Percentiles rank a stretch among this genome's conserved stretches.
phyloP scores from a whole-genome alignment of 257 asterid species.

The Solanum chiquidenum region DNA sequence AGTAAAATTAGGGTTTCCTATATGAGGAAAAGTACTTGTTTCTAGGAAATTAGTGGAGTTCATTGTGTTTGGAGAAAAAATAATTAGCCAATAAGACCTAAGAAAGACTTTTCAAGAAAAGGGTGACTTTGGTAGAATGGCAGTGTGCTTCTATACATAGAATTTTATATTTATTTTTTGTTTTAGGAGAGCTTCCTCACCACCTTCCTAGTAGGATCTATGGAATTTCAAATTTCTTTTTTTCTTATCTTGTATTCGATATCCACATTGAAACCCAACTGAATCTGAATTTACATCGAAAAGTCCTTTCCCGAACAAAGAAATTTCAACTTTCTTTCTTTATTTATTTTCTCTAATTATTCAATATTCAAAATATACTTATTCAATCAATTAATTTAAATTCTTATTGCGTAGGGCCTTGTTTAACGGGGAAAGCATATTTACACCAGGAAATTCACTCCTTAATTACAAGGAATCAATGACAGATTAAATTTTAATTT shows the following conservation, averaged over 20 bases:
- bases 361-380: not conserved
- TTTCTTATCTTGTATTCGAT: not conserved
- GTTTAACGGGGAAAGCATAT: not conserved
- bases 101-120: not conserved
- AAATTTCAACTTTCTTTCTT: not conserved
- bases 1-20: not conserved
- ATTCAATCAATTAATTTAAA: not conserved
- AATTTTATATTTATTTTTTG: not conserved
- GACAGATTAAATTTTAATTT: not conserved
- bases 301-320: no score
- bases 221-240: not conserved
- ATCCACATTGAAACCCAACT: no score
- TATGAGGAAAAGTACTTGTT: not conserved
- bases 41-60: not conserved
- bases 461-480: not conserved
- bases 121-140: not conserved
- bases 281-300: fast-evolving
- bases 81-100: not conserved
- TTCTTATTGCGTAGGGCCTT: not conserved
- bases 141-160: not conserved
- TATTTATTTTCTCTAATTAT: not conserved
- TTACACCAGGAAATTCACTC: not conserved
- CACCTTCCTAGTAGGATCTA: conserved; percentile 14
- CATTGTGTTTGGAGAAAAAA: not conserved
- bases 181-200: not conserved